Conservation (phyloP, 805 yeast genomes). For the Metschnikowia lochheadii region DNA sequence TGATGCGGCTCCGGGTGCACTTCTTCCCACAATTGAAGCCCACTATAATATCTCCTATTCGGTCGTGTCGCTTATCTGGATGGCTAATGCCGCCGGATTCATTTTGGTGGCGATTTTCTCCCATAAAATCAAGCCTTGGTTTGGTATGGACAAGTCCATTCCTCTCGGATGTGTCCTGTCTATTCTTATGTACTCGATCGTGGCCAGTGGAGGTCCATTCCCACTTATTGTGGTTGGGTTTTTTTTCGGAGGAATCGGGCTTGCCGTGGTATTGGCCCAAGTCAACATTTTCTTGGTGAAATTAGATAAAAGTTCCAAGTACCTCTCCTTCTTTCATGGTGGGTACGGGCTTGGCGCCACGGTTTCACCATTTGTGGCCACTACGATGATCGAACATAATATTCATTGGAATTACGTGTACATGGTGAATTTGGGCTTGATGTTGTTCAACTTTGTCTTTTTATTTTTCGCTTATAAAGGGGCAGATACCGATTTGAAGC, state of each 20-base stretch:
- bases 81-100: conserved; percentile 19
- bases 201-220: conserved; percentile 20
- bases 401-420: conserved; percentile 20
- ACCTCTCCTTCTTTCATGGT: conserved; percentile 21
- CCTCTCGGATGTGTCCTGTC: conserved; percentile 14
- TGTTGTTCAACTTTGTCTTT: conserved; percentile 11
- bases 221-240: conserved; percentile 22
- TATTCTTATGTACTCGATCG: conserved; percentile 15
- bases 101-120: conserved; percentile 18
- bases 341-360: conserved; percentile 25
- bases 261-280: conserved; percentile 20
- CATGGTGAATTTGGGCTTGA: conserved; percentile 15
- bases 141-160: conserved; percentile 17
- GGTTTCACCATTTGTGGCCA: conserved; percentile 21
- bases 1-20: conserved; percentile 23
- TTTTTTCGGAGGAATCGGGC: conserved; percentile 23
- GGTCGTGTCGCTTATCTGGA: conserved; percentile 21
- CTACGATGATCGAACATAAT: conserved; percentile 15
- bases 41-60: conserved; percentile 18
- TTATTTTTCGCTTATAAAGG: conserved; percentile 12
- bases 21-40: conserved; percentile 20
- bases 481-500: conserved; percentile 17
- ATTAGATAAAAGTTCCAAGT: conserved; percentile 20
- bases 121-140: conserved; percentile 14
- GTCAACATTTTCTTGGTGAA: conserved; percentile 21